Evolutionary conservation across 768 basidiomycete species (phyloP).

Genomic region (Mycena vulgaris): DNA sequence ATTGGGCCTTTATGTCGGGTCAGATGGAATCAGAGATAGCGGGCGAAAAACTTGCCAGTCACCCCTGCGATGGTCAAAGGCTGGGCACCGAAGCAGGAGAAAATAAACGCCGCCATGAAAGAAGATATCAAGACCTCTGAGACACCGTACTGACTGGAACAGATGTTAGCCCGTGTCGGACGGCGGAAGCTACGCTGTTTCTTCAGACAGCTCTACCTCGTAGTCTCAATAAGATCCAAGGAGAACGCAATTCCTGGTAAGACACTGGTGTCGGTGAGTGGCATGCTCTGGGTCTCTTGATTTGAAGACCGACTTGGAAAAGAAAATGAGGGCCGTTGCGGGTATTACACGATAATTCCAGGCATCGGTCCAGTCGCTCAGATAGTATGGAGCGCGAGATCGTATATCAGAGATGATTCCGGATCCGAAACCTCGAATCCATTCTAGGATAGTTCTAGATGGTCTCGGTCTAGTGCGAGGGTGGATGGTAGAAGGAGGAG

Average conservation of each 20-base stretch:
- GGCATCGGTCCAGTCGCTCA: conserved; percentile 91
- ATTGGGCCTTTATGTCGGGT: conserved; percentile 75
- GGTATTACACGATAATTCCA: conserved; percentile 94
- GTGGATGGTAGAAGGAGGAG: conserved; percentile 30
- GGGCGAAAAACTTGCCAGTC: conserved; percentile 66
- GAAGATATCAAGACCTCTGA: conserved; percentile 87
- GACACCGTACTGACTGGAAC: conserved; percentile 82
- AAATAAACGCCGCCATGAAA: conserved; percentile 92
- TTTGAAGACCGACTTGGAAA: conserved; percentile 77
- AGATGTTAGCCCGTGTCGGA: no score
- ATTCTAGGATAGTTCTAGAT: conserved; percentile 22
- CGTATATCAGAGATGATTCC: conserved; percentile 83
- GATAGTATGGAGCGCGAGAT: conserved; percentile 84
- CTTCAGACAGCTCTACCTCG: no score
- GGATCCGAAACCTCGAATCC: conserved; percentile 56
- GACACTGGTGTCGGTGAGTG: conserved; percentile 61
- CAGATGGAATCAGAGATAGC: conserved; percentile 8
- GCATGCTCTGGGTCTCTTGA: background rate
- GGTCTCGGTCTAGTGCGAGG: conserved; percentile 19
- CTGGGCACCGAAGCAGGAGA: conserved; percentile 90
- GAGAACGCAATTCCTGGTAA: conserved; percentile 94
- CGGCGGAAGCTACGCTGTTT: no score
- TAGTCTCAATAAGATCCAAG: conserved; percentile 92
- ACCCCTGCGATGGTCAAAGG: conserved; percentile 95
- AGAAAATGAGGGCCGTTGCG: conserved; percentile 88